Evolutionary conservation across 2,329 filamentous ascomycete species (phyloP), one percentile per base, ranked within the genome.

Genomic region (Cyphellophora attinorum): DNA sequence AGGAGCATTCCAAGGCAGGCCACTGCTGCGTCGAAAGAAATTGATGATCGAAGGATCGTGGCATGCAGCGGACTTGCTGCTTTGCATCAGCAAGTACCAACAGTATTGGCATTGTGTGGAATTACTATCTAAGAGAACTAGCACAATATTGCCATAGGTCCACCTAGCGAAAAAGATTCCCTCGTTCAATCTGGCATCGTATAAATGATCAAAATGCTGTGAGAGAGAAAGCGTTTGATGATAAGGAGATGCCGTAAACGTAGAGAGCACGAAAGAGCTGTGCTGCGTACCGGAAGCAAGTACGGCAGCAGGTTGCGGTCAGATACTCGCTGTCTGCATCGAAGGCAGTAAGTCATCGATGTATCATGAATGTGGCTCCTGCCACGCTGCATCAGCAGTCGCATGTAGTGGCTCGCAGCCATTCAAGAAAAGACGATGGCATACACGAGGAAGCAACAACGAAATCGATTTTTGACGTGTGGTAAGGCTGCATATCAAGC

Each of bases 91-190:
- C n/a, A n/a, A n/a, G n/a, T n/a, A n/a, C n/a, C n/a, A n/a, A n/a
- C n/a, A n/a, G n/a, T n/a, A n/a, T n/a, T n/a, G n/a, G n/a, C n/a
- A n/a, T n/a, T 94, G 84, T 93, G 61, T 71, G 81, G 85, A 85
- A 78, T 76, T 76, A 75, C 86, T 93, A 94, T 94, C 86, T 93
- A 94, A 89, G 85, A 72, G 81, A 78, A 79, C 75, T 72, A 82
- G 80, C 83, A 85, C 76, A 60, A 62, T 56, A 59, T 59, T 57
- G 64, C 64, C 74, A 83, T 86, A 19, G 85, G 83, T 80, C 80
- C 83, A 76, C 86, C 83, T 95, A 95, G 88, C 88, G 88, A 93
- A 86, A 86, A 84, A 83, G 81, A 81, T 81, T 84, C 81, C 11
- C 13, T 21, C 12, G 55, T 82, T 67, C 59, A 58, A 94, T 83